Base-by-base conservation (phyloP, 768 basidiomycete genomes). In the Phanerochaete sordida region DNA sequence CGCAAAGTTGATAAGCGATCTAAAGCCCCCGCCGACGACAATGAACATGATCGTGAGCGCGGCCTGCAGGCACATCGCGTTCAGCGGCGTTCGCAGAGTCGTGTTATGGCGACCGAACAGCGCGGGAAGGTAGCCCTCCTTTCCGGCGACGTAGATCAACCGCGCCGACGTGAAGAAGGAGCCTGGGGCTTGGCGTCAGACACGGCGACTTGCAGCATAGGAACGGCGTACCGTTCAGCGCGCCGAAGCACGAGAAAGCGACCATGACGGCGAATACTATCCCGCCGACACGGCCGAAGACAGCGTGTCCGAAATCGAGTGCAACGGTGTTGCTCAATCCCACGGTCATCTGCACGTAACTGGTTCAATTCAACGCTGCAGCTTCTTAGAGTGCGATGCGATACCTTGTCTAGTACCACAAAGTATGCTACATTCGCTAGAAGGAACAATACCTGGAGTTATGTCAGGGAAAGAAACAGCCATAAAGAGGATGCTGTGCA, bases 181-280 rank as follows among this genome's bases (percentile, higher is more conserved):
- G 9, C 86, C 87, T 90, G 62, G 30, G 26, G 46, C 15, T 43
- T 39, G 31, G 2, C 5, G 19, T 11, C 15, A 23, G 0, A 35
- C 15, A 23, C 8, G 23, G 13, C 6, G 16, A 37, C 11, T 24
- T 37, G 33, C 27, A 26, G 24, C 9, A 24, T n/a, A 26, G 16
- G 35, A 31, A n/a, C 57, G 68, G 69, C 63, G 45, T 66, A 85
- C 94, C 91, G 70, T 97, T 96, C 55, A 99, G 74, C 1, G 97
- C 94, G 19, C 96, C 96, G 64, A 99, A 93, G 71, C 94, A 97
- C 2, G 95, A 97, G 59, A 98, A 81, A 1, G 94, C 92, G 15
- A 99, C 96, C 81, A 94, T 86, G 53, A 87, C 79, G 1, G 96
- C 93, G 70, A 99, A 97, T 16, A 94, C 66, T 5, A 85, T 83